Evolutionary conservation across 2,329 filamentous ascomycete species (phyloP), one percentile per base, ranked within the genome.

Genomic region (Microdochium nivale): DNA sequence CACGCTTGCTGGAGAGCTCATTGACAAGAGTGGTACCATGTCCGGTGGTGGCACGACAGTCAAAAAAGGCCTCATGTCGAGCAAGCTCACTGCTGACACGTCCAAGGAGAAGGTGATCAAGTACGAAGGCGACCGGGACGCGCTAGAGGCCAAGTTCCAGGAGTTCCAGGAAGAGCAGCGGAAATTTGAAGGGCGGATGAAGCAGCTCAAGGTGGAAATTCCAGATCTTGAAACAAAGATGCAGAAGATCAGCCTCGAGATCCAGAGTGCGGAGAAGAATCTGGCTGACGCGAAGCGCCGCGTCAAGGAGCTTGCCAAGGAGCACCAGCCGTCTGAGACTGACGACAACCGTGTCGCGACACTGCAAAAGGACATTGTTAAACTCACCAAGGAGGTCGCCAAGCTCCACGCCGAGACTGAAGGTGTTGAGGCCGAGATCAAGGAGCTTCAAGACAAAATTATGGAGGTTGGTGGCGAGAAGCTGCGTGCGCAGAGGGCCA

Each of bases 21-120:
- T 99, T 59, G 94, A 99, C 72, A 95, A 95, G 66, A 96, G 92
- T 1, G 94, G 94, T 76, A 97, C 94, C 33, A 97, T 99, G 94
- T 96, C 89, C 53, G 94, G 94, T 75, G 94, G 94, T 76, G 94
- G 94, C 52, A 92, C 83, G 47, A 88, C 88, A 16, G 88, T 94
- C 52, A 91, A 92, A 60, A 90, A 86, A 64, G 95, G 95, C 1
- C 83, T 90, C 52, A 99, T 99, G 95, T 97, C 92, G 0, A 95
- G 91, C 11, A 97, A 96, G 70, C 83, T 95, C 47, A 85, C 88
- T n/a, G 81, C 88, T 1, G 90, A 95, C 53, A 87, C 87, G 16
- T 87, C 84, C 49, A 91, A 90, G 67, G 92, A 97, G 58, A 88
- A 95, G 62, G 92, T 99, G 3, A 67, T 80, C 49, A 91, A 94